A percentile compares a stretch with the other conserved stretches of the same genome.
These are phyloP conservation scores for Neurospora sp. DNA, from an alignment of 2,329 filamentous ascomycete species.

Conservation along the genomic window DNA sequence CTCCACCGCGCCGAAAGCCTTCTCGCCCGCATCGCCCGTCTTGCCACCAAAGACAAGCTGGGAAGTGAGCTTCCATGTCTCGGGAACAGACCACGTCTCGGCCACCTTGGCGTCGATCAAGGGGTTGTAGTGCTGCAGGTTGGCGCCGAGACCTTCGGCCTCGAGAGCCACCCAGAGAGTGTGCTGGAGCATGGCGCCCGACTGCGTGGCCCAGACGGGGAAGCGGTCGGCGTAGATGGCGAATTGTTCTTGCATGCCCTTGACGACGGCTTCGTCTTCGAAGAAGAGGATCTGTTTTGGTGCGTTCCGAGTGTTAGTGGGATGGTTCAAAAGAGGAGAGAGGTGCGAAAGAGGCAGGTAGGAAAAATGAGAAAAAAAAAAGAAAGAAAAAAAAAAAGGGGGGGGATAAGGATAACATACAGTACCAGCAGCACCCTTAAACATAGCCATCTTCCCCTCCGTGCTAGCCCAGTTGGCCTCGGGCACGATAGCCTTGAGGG, in stretches of 20 bases:
- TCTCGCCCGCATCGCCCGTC: constrained; percentile 47
- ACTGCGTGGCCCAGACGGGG: constrained; percentile 65
- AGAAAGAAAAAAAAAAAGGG: background rate
- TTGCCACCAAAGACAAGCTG: constrained; percentile 77
- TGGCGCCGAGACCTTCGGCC: constrained; percentile 74
- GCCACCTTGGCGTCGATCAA: constrained; percentile 66
- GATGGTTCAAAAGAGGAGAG: background rate
- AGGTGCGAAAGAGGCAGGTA: too few species aligned
- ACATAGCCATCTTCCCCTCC: constrained; percentile 35
- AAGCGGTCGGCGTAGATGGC: constrained; percentile 66
- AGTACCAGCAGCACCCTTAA: constrained; percentile 67
- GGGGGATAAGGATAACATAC: constrained; percentile 34
- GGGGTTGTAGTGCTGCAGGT: constrained; percentile 91
- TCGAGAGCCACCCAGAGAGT: constrained; percentile 74
- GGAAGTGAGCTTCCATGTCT: constrained; percentile 66
- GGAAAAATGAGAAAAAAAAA: background rate
- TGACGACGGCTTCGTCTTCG: constrained; percentile 61
- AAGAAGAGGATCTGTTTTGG: constrained; percentile 62
- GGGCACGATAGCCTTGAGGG: constrained; percentile 60
- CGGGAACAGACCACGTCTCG: constrained; percentile 59
- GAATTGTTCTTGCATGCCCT: constrained; percentile 58
- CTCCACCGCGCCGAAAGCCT: constrained; percentile 55
- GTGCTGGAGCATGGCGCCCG: constrained; percentile 74
- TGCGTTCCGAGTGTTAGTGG: constrained; percentile 17
- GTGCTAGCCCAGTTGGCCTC: constrained; percentile 50